Evolutionary conservation across 2,329 filamentous ascomycete species (phyloP).

Genomic region (Xylaria arbuscula): DNA sequence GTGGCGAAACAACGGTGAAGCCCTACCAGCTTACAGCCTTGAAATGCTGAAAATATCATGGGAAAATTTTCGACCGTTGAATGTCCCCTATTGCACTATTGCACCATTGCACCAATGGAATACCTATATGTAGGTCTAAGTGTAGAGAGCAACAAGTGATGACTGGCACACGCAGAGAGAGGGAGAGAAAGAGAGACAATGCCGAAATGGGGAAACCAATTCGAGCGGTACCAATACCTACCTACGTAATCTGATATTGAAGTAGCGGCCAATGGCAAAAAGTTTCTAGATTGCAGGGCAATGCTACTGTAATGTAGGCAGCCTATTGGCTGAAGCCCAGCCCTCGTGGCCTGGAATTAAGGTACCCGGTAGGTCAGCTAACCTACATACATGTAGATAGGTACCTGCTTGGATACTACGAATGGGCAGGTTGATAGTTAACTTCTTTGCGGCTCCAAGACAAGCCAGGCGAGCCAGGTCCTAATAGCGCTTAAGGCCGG

Average conservation of each 20-base stretch:
- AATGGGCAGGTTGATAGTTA: background rate
- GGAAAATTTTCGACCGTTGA: background rate
- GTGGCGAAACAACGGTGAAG: constrained; percentile 32
- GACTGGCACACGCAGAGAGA: background rate
- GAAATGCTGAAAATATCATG: background rate
- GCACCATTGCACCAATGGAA: no score
- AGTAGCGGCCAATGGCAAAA: constrained; percentile 26
- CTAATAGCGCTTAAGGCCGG: constrained; percentile 5
- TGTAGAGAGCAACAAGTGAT: background rate
- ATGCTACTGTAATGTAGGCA: constrained; percentile 13
- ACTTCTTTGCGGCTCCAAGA: constrained; percentile 23
- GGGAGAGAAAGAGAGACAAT: background rate
- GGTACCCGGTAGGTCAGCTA: constrained; percentile 32
- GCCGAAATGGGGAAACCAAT: background rate
- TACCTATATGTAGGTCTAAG: no score
- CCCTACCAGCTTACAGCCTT: constrained; percentile 22
- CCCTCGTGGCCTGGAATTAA: constrained; percentile 29
- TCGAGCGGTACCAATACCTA: constrained; percentile 2
- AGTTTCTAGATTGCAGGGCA: constrained; percentile 22
- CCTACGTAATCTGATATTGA: constrained; percentile 30
- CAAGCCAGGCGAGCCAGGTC: background rate
- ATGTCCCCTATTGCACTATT: background rate
- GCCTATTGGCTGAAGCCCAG: constrained; percentile 24
- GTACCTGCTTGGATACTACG: background rate
- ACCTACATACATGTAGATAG: constrained; percentile 3